Percentiles rank a stretch among this genome's conserved stretches.
Evolutionary conservation across 2,329 filamentous ascomycete genomes (phyloP).

Genomic region (Aureobasidium musti): DNA sequence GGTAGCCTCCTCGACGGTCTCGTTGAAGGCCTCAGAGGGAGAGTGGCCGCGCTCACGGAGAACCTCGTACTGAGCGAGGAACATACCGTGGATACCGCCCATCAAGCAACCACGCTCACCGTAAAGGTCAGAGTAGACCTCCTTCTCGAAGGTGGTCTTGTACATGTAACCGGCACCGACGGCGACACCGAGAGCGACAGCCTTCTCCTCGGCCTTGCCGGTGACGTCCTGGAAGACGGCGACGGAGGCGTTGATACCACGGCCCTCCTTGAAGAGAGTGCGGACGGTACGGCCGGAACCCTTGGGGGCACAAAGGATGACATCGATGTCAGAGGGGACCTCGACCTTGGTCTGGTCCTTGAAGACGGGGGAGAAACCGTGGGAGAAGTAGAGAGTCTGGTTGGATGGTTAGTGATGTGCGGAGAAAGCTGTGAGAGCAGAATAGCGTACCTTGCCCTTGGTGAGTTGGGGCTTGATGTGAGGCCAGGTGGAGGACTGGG

Average conservation of each 20-base stretch:
- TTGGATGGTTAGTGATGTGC: slow-evolving; percentile 30
- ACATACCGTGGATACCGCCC: slow-evolving; percentile 99
- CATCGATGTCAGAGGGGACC: slow-evolving; percentile 91
- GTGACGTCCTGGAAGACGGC: slow-evolving; percentile 99
- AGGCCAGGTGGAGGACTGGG: slow-evolving; percentile 98
- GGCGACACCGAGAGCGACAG: slow-evolving; percentile 92
- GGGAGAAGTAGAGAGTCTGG: slow-evolving; percentile 99
- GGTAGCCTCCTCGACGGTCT: slow-evolving; percentile 99
- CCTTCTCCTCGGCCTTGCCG: slow-evolving; percentile 97
- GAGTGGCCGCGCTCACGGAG: slow-evolving; percentile 97
- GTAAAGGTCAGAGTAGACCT: slow-evolving; percentile 99
- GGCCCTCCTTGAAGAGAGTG: slow-evolving; percentile 97
- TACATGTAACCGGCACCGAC: slow-evolving; percentile 98
- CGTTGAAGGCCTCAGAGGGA: slow-evolving; percentile 99
- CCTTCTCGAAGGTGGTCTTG: slow-evolving; percentile 99
- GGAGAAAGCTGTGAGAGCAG: background rate
- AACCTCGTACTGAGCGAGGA: slow-evolving; percentile 99
- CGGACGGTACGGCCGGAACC: slow-evolving; percentile 98
- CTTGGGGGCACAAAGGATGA: slow-evolving; percentile 99
- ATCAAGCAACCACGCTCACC: slow-evolving; percentile 99
- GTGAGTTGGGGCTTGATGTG: slow-evolving; percentile 95
- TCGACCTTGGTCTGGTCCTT: slow-evolving; percentile 99
- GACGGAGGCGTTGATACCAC: slow-evolving; percentile 99
- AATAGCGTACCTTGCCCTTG: slow-evolving; percentile 81
- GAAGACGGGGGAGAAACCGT: slow-evolving; percentile 99